Base-by-base conservation (phyloP, 192 early-diverging fungal genomes). In the Linnemannia elongata region DNA sequence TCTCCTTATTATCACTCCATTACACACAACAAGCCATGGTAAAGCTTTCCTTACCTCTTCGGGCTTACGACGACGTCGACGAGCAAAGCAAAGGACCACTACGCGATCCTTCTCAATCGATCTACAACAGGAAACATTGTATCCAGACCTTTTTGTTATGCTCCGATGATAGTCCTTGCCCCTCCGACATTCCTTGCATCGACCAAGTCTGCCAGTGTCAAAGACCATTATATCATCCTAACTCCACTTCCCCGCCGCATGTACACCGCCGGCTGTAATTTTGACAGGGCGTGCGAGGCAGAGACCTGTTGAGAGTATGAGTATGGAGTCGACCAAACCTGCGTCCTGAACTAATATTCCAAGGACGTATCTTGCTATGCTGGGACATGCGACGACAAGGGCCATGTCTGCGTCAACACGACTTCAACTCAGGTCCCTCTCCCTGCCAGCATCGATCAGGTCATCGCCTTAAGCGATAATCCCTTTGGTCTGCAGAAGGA, bases 121-220 rank as follows among this genome's bases (percentile, higher is more conserved):
- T 87, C 55, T 87, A 87, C 66, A 74, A 78, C 47, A 13, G 12
- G 13, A 54, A 39, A 35, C 74, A 42, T 24, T 87, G 84, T 60
- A 55, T 87, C 76, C 80, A 87, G 36, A 75, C 78, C 47, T 81
- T 68, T 30, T 13, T 80, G 4, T 87, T 87, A 52, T 87, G 79
- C 63, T 87, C 84, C 24, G 79, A 87, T 22, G 84, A 87, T 27
- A 87, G 81, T 22, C 84, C 84, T 18, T 87, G 84, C 30, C 84
- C 79, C 12, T 80, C 78, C 17, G n/a, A 69, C 15, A 74, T 86
- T 17, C 71, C 84, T 18, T 86, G 84, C 44, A 69, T 86, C 66
- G 79, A 87, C 41, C 79, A 80, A 24, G 79, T 87, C 57, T 87
- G 85, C 55, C 85, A 87, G 69, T 87, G 85, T 70, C 76, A 78